Base-by-base conservation (phyloP, 805 yeast species). In the Citeromyces nyonsensis region DNA sequence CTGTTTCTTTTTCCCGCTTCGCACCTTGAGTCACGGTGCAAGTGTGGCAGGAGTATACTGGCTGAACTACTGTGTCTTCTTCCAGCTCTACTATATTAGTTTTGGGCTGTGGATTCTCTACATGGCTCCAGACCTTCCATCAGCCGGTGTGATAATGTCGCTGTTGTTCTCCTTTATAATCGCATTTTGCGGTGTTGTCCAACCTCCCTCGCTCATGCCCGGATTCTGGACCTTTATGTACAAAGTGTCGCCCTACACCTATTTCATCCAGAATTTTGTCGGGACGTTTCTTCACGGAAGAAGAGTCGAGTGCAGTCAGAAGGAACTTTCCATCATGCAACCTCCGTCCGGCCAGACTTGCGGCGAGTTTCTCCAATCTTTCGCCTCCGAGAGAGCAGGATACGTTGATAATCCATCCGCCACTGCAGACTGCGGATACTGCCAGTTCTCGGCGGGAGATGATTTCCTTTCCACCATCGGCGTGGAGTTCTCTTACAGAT, bases 151-250 rank as follows among this genome's bases (percentile, higher is more conserved):
- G 34, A 51, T 77, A 30, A 55, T 65, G 33, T 63, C 77, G 29
- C 51, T 78, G 40, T 51, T 69, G 38, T 65, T 70, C 48, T 57
- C 76, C 25, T 66, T 78, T 47, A 51, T 68, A 43, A 61, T 77
- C 35, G 57, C 74, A 14, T 79, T 80, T 57, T 64, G 80, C 49
- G 84, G 86, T 57, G 76, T 77, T 35, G 57, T 74, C 37, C 82
- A 74, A 44, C 69, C 73, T 11, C 54, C 54, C 5, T 27, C 38
- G 3, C 53, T 61, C 33, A 66, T 80, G 74, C 91, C 93, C 9
- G 73, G 81, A 1, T 82, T 82, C 59, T 82, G 93, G 93, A 72
- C 68, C 30, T 82, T 78, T 49, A 78, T 82, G 85, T 75, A 79
- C 67, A 67, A 78, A 41, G 63, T 61, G 13, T 74, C 82, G 15